A percentile compares a stretch with the other conserved stretches of the same genome.
phyloP scores from a whole-genome alignment of 257 asterid species.

The Thymus mandschuricus region DNA sequence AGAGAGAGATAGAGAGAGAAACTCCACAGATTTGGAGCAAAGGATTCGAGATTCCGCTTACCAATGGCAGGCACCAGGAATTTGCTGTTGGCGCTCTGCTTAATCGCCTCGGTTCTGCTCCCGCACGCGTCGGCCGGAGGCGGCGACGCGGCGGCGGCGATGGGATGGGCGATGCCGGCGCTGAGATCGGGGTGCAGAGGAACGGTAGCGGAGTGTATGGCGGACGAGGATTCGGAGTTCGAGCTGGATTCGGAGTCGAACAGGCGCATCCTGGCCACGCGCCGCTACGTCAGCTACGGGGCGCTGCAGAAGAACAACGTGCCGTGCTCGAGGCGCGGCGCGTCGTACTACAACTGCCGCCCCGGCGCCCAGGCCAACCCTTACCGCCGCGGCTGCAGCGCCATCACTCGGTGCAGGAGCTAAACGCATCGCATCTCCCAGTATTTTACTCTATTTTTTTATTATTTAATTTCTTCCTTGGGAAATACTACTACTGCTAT shows the following conservation, averaged over 20 bases:
- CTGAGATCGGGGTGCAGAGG: slow-evolving; percentile 58
- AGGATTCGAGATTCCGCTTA: background rate
- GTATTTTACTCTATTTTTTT: slow-evolving; percentile 1
- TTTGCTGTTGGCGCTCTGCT: slow-evolving; percentile 34
- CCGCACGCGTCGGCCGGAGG: slow-evolving; percentile 44
- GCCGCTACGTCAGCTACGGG: slow-evolving; percentile 82
- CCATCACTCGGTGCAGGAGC: slow-evolving; percentile 82
- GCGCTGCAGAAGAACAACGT: slow-evolving; percentile 82
- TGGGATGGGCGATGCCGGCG: slow-evolving; percentile 50
- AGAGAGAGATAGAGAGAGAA: slow-evolving; percentile 23
- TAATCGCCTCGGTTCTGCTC: slow-evolving; percentile 31
- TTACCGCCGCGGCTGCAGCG: slow-evolving; percentile 79
- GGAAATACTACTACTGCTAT: background rate
- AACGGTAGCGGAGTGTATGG: slow-evolving; percentile 53
- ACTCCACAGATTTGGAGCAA: background rate
- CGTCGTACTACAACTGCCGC: slow-evolving; percentile 84
- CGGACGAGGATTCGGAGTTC: slow-evolving; percentile 53
- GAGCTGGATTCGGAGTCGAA: slow-evolving; percentile 73
- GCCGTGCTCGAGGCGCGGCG: slow-evolving; percentile 86
- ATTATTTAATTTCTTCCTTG: background rate
- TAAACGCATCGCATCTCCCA: slow-evolving; percentile 26
- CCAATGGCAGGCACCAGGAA: slow-evolving; percentile 33
- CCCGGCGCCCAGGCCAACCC: slow-evolving; percentile 86
- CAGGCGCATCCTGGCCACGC: slow-evolving; percentile 67
- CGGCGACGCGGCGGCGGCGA: slow-evolving; percentile 35